Percentiles rank a stretch among this genome's conserved stretches.
Conservation (phyloP, 768 basidiomycete species). For the Plicaturopsis crispa region DNA sequence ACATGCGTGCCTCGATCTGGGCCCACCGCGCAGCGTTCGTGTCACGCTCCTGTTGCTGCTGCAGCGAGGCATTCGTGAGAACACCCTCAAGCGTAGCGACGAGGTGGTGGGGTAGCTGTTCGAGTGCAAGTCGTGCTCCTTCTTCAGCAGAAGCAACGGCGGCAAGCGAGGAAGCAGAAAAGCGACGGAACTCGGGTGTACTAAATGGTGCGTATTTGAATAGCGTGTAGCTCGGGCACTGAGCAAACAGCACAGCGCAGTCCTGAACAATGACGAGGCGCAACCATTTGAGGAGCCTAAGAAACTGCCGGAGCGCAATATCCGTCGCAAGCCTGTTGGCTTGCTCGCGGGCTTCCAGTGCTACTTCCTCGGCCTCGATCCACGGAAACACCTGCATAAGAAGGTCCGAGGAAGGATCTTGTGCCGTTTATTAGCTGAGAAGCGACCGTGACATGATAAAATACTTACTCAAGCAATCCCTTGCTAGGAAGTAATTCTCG, state of each 20-base stretch:
- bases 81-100: background rate
- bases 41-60: too few species aligned
- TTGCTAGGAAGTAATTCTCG: constrained; percentile 13
- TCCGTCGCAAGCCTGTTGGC: constrained; percentile 11
- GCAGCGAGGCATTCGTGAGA: too few species aligned
- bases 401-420: constrained; percentile 12
- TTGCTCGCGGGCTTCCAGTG: constrained; percentile 2
- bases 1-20: too few species aligned
- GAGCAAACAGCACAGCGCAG: constrained; percentile 11
- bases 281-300: constrained; percentile 12
- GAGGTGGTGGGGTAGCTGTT: constrained; percentile 2
- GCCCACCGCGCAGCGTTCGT: too few species aligned
- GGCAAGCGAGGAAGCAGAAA: constrained; percentile 6
- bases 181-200: constrained; percentile 10
- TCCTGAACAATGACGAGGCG: constrained; percentile 15
- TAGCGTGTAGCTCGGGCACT: constrained; percentile 7
- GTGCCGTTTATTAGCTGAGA: background rate
- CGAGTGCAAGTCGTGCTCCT: constrained; percentile 2
- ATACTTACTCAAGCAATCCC: constrained; percentile 9
- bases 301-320: constrained; percentile 16
- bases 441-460: too few species aligned
- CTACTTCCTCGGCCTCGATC: constrained; percentile 14
- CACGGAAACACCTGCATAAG: constrained; percentile 17
- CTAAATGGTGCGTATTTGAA: constrained; percentile 14
- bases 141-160: constrained; percentile 12